Evolutionary conservation across 2,329 filamentous ascomycete genomes (phyloP).

Genomic region (Aspergillus intermedius): DNA sequence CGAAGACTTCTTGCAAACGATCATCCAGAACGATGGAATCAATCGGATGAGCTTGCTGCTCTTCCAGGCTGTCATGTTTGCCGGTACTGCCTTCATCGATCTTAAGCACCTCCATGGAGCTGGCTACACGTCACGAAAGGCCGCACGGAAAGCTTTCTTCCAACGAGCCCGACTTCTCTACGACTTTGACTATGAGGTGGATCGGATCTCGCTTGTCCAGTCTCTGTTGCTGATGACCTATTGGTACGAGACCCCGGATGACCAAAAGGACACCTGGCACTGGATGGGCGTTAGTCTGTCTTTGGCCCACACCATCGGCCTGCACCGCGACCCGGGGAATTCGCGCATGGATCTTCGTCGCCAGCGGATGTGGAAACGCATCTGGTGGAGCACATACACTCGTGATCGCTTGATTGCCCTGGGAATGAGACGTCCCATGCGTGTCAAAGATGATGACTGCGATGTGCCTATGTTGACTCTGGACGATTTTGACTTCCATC

Average conservation of each 20-base stretch:
- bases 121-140: constrained; percentile 71
- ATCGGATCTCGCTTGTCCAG: constrained; percentile 83
- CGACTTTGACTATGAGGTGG: constrained; percentile 90
- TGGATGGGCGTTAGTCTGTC: constrained; percentile 98
- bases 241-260: constrained; percentile 95
- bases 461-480: constrained; percentile 85
- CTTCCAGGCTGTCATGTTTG: constrained; percentile 94
- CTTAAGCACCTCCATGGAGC: constrained; percentile 68
- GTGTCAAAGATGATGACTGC: constrained; percentile 89
- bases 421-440: constrained; percentile 85
- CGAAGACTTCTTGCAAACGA: constrained; percentile 53
- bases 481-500: constrained; percentile 73
- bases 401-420: constrained; percentile 85
- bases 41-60: constrained; percentile 73
- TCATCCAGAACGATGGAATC: constrained; percentile 60
- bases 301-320: constrained; percentile 83
- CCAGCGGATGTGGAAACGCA: constrained; percentile 83
- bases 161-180: constrained; percentile 83
- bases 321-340: constrained; percentile 77
- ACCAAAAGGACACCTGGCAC: constrained; percentile 97
- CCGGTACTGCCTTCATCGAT: constrained; percentile 80
- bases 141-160: constrained; percentile 81
- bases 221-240: constrained; percentile 88
- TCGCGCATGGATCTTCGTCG: constrained; percentile 67
- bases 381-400: constrained; percentile 98